Percentiles rank a stretch among this genome's conserved stretches.
These are phyloP conservation scores for Teratosphaeria zuluensis DNA, from an alignment of 2,329 filamentous ascomycete species.

Conservation along the genomic window DNA sequence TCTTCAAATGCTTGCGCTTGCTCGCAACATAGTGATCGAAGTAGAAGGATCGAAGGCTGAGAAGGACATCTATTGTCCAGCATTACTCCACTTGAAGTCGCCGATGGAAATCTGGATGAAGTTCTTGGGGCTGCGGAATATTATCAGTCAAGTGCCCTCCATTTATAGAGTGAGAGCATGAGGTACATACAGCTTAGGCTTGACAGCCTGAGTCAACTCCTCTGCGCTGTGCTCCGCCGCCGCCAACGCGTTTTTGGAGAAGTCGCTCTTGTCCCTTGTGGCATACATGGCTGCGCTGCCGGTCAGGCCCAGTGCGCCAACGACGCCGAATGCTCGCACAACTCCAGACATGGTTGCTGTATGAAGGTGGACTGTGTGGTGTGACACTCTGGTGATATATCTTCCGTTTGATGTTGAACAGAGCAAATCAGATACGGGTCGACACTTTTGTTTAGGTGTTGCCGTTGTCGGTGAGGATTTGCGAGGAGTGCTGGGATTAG, in stretches of 20 bases:
- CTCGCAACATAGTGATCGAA: background rate
- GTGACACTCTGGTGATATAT: background rate
- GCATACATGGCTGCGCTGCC: background rate
- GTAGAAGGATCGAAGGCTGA: background rate
- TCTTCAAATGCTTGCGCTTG: background rate
- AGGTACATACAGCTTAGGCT: slow-evolving; percentile 8
- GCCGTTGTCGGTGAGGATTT: background rate
- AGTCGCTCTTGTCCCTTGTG: slow-evolving; percentile 5
- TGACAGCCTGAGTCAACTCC: slow-evolving; percentile 1
- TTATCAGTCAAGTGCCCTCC: background rate
- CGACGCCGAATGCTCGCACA: background rate
- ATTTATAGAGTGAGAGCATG: background rate
- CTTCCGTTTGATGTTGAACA: background rate
- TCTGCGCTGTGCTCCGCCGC: slow-evolving; percentile 10
- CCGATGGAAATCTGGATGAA: slow-evolving; percentile 13
- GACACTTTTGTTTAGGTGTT: background rate
- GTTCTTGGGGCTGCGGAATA: slow-evolving; percentile 1
- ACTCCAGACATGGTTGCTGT: background rate
- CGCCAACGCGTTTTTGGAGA: slow-evolving; percentile 9
- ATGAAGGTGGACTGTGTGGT: background rate
- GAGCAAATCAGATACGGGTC: background rate
- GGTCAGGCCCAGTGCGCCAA: background rate
- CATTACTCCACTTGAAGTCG: slow-evolving; percentile 10
- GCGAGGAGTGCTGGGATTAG: background rate
- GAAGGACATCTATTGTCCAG: background rate